Evolutionary conservation across 305 asterid species (phyloP).

Genomic region (Petunia hybrid): DNA sequence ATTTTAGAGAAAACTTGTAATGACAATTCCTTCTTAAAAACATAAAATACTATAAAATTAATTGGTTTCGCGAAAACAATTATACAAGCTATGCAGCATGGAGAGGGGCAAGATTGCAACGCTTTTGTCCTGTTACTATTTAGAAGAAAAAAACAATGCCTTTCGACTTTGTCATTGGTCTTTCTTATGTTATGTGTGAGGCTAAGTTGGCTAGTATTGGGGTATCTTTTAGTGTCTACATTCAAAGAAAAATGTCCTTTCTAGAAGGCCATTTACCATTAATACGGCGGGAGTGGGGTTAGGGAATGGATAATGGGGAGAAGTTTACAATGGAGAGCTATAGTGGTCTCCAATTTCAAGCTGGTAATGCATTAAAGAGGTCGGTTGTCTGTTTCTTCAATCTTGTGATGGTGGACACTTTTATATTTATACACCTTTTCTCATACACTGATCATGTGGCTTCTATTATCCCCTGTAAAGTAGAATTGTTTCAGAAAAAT

Average conservation of each 20-base stretch:
- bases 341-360: slow-evolving; percentile 26
- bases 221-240: slow-evolving; percentile 27
- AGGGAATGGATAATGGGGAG: slow-evolving; percentile 16
- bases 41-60: too few species aligned
- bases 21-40: too few species aligned
- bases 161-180: neutral
- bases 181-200: neutral
- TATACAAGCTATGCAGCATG: too few species aligned
- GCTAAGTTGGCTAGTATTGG: neutral
- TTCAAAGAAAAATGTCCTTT: slow-evolving; percentile 34
- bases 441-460: neutral
- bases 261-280: neutral
- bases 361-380: slow-evolving; percentile 35
- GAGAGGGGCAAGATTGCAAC: slow-evolving; percentile 15
- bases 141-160: neutral
- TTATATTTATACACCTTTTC: neutral
- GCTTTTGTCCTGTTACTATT: slow-evolving; percentile 18
- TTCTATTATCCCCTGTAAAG: slow-evolving; percentile 45
- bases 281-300: slow-evolving; percentile 6
- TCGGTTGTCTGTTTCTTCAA: slow-evolving; percentile 30
- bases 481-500: neutral
- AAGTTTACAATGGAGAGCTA: slow-evolving; percentile 4
- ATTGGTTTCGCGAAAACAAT: too few species aligned
- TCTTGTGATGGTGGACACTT: neutral
- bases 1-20: too few species aligned